A percentile compares a stretch with the other conserved stretches of the same genome.
Evolutionary conservation across 805 yeast genomes (phyloP).

Genomic region (Maudiozyma serrabonitensis): DNA sequence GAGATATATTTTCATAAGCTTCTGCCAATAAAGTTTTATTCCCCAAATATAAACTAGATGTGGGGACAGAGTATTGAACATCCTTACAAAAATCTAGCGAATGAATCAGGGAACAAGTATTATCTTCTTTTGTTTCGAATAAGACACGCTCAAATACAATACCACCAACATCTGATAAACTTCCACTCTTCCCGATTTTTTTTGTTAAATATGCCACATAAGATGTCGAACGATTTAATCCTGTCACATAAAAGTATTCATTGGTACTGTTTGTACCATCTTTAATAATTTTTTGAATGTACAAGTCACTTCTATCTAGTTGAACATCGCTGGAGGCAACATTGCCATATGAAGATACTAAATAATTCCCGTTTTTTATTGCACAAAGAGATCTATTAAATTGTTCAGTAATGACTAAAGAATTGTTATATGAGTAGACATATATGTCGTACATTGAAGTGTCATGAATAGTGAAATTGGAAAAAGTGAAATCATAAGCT

Average conservation of each 20-base stretch:
- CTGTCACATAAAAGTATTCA: conserved; percentile 54
- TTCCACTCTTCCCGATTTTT: conserved; percentile 29
- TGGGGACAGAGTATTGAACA: conserved; percentile 85
- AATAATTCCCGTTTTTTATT: conserved; percentile 40
- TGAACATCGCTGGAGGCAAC: conserved; percentile 6
- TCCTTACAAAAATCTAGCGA: conserved; percentile 66
- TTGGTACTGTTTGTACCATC: conserved; percentile 39
- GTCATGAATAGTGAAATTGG: conserved; percentile 17
- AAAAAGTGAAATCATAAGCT: conserved; percentile 6
- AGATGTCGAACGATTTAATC: conserved; percentile 47
- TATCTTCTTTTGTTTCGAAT: conserved; percentile 45
- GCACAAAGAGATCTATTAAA: conserved; percentile 66
- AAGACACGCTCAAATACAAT: conserved; percentile 45
- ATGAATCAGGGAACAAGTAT: conserved; percentile 64
- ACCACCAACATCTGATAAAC: conserved; percentile 43
- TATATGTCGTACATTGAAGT: conserved; percentile 31
- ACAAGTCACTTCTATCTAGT: conserved; percentile 11
- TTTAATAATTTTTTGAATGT: conserved; percentile 30
- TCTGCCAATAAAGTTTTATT: conserved; percentile 30
- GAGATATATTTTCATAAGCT: conserved; percentile 59
- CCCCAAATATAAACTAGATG: conserved; percentile 29
- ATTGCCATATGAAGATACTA: conserved; percentile 20
- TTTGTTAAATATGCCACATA: conserved; percentile 59
- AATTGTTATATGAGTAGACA: conserved; percentile 37
- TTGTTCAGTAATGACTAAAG: conserved; percentile 26